Evolutionary conservation across 192 early-diverging fungal species (phyloP).

Genomic region (Podila epigama): DNA sequence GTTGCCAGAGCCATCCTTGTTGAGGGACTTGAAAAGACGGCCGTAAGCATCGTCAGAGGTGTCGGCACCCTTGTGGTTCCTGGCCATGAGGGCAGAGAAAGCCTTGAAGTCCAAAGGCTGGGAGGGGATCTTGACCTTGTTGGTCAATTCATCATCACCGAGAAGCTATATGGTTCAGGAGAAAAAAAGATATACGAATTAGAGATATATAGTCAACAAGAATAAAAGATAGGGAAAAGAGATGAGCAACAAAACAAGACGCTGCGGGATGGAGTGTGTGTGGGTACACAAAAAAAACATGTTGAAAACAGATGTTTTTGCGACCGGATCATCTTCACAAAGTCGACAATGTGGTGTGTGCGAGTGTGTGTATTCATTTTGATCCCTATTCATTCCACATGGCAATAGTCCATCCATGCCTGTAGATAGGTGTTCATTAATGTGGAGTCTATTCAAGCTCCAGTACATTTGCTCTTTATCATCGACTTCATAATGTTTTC

Average conservation of each 20-base stretch:
- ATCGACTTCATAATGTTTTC: no score
- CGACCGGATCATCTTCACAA: no score
- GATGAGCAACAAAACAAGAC: background rate
- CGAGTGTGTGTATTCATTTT: no score
- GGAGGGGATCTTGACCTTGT: constrained; percentile 38
- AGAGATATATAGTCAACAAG: background rate
- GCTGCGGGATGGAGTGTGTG: background rate
- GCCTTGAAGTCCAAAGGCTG: constrained; percentile 52
- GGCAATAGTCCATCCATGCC: no score
- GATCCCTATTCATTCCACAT: no score
- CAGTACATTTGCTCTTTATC: no score
- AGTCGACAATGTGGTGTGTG: no score
- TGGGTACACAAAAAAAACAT: background rate
- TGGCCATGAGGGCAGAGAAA: constrained; percentile 39
- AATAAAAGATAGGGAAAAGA: background rate
- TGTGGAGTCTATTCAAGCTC: no score
- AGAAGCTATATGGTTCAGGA: constrained; percentile 26
- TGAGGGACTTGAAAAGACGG: constrained; percentile 30
- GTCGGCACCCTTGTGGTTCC: constrained; percentile 42
- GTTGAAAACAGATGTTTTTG: background rate
- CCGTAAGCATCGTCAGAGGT: constrained; percentile 42
- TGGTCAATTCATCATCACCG: constrained; percentile 34
- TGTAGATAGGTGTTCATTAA: no score
- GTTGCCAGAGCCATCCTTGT: constrained; percentile 49
- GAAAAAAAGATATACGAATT: background rate